These are phyloP conservation scores for Zalaria obscura DNA, from an alignment of 2,329 filamentous ascomycete species.

Conservation along the genomic window DNA sequence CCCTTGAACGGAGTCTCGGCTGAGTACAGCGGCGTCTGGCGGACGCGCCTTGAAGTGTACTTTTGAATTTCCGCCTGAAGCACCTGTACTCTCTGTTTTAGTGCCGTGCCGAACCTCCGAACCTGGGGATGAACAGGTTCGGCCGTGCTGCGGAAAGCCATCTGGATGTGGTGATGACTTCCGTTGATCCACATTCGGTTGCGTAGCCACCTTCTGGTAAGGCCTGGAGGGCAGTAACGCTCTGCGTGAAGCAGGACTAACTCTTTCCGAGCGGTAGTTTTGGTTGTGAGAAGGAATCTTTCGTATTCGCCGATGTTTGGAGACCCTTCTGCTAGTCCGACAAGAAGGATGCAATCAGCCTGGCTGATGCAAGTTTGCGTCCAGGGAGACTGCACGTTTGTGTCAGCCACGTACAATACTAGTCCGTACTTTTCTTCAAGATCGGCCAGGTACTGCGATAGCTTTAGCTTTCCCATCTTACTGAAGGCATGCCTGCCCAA, in stretches of 20 bases:
- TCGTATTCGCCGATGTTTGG: constrained; percentile 92
- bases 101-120: constrained; percentile 66
- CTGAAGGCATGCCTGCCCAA: constrained; percentile 93
- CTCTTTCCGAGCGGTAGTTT: constrained; percentile 89
- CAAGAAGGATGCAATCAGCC: constrained; percentile 87
- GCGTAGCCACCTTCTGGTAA: constrained; percentile 73
- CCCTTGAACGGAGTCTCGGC: constrained; percentile 89
- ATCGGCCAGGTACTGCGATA: constrained; percentile 91
- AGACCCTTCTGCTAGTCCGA: constrained; percentile 80
- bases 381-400: constrained; percentile 93
- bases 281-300: constrained; percentile 88
- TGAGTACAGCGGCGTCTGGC: constrained; percentile 77
- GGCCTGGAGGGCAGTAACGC: constrained; percentile 68
- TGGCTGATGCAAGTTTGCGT: constrained; percentile 96
- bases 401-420: constrained; percentile 91
- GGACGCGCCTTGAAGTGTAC: constrained; percentile 86
- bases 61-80: constrained; percentile 96
- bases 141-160: constrained; percentile 66
- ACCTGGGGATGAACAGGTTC: constrained; percentile 63
- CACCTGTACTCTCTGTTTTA: constrained; percentile 89
- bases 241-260: constrained; percentile 82
- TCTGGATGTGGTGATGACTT: constrained; percentile 93
- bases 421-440: constrained; percentile 94
- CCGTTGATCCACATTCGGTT: constrained; percentile 98
- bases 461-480: constrained; percentile 89